Base-by-base conservation (phyloP, 23 red algal genomes). In the Gracilaria domingensis region DNA sequence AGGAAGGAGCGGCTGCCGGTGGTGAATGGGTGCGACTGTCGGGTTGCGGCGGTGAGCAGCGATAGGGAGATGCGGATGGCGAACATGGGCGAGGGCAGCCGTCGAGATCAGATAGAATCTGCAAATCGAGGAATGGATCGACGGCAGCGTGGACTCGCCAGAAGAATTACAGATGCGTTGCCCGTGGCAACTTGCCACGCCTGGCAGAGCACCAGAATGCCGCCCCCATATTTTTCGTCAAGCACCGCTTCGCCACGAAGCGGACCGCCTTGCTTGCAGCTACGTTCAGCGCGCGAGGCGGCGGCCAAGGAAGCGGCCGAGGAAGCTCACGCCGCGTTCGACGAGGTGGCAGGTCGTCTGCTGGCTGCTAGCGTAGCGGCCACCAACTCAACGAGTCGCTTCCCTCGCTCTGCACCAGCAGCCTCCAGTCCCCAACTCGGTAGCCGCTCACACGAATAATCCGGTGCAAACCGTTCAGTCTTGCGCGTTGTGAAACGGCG, bases 391-490 rank as follows among this genome's bases (percentile, higher is more conserved):
- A 14, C 51, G 18, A 1, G 8, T 45, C 11, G 5, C 5, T 45
- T 45, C 42, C 42, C 42, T 45, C 4, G 11, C 5, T 45, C 4
- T 45, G 8, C 18, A 55, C 51, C 8, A 14, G 51, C 9, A 55
- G 51, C 9, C 51, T 18, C 18, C 14, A 55, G 14, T 55, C 18
- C 18, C 9, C 59, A 64, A 18, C 55, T 26, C 59, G 8, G 59
- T 32, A 26, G 59, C 59, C 59, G 59, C 59, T 26, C 59, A 24
- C 2, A 59, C 59, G 6, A 30, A 30, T 36, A 69, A 69, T 69
- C 64, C 64, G 36, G 64, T 69, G 64, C 64, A 18, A 69, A 23
- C 32, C 33, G 64, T 69, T 69, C 32, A 17, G 51, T 55, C 59
- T 18, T 5, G 64, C 8, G 3, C 16, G 64, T 36, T 36, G 32